These are phyloP conservation scores for Arthrobotrys entomopaga DNA, from an alignment of 2,329 filamentous ascomycete genomes.

Conservation along the genomic window DNA sequence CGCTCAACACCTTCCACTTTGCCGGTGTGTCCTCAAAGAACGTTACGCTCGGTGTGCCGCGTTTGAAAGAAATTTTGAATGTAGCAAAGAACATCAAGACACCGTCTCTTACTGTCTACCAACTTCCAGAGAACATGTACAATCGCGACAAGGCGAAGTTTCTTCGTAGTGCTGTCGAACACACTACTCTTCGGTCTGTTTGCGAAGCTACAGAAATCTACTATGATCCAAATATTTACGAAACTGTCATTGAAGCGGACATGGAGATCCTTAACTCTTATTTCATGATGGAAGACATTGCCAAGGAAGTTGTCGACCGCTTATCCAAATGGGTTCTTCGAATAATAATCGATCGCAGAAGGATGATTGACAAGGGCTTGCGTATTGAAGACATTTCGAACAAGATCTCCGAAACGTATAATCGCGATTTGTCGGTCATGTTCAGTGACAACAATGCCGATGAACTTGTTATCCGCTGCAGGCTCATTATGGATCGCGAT, in stretches of 20 bases:
- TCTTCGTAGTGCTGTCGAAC: conserved; percentile 88
- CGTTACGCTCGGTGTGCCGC: conserved; percentile 97
- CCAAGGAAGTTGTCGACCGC: conserved; percentile 69
- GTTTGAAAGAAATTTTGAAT: conserved; percentile 99
- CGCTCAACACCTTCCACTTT: conserved; percentile 99
- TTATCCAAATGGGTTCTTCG: conserved; percentile 97
- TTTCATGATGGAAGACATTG: conserved; percentile 85
- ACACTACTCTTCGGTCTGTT: conserved; percentile 91
- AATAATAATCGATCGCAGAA: conserved; percentile 90
- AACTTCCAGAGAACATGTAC: conserved; percentile 70
- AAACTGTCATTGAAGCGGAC: conserved; percentile 87
- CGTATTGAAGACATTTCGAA: conserved; percentile 89
- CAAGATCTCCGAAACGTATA: conserved; percentile 89
- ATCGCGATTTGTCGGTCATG: conserved; percentile 85
- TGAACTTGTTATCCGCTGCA: conserved; percentile 90
- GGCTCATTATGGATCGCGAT: conserved; percentile 74
- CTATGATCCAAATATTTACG: conserved; percentile 90
- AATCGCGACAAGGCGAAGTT: conserved; percentile 84
- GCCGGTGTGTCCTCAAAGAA: conserved; percentile 99
- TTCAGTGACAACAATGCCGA: conserved; percentile 99
- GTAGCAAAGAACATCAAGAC: conserved; percentile 98
- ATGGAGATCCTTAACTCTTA: conserved; percentile 95
- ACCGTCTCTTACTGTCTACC: conserved; percentile 92
- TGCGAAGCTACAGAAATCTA: conserved; percentile 94
- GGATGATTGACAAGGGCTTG: conserved; percentile 93